phyloP scores from a whole-genome alignment of 805 yeast species.

The Zygosaccharomyces bailii region DNA sequence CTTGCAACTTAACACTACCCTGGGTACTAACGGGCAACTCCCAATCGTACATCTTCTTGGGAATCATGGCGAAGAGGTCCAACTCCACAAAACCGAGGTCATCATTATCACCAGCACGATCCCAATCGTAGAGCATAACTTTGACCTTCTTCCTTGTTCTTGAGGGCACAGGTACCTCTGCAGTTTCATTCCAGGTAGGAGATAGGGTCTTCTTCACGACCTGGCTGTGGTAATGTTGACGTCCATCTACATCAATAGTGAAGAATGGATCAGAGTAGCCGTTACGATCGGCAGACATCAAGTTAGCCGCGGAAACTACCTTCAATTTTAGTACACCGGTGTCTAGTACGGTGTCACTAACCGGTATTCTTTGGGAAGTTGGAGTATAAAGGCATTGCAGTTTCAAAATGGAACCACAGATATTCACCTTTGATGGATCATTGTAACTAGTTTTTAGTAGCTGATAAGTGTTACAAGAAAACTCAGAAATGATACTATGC shows the following conservation, averaged over 20 bases:
- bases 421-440: constrained; percentile 44
- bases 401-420: constrained; percentile 42
- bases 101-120: constrained; percentile 67
- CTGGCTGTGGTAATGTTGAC: constrained; percentile 53
- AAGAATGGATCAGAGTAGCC: constrained; percentile 77
- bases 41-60: constrained; percentile 44
- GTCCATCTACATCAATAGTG: constrained; percentile 50
- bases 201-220: constrained; percentile 61
- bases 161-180: constrained; percentile 58
- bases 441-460: constrained; percentile 49
- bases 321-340: constrained; percentile 62
- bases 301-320: constrained; percentile 51
- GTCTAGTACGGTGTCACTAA: constrained; percentile 60
- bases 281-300: constrained; percentile 61
- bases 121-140: constrained; percentile 69
- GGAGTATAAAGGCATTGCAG: constrained; percentile 63
- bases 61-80: constrained; percentile 49
- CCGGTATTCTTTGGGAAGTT: constrained; percentile 48
- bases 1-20: constrained; percentile 55
- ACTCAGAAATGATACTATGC: constrained; percentile 52
- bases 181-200: constrained; percentile 74
- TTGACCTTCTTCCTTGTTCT: constrained; percentile 51
- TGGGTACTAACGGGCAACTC: constrained; percentile 56
- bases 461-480: constrained; percentile 48
- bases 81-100: constrained; percentile 50